These are phyloP conservation scores for Mycocalia duriaeana DNA, from an alignment of 1,284 basidiomycete genomes.

Conservation along the genomic window DNA sequence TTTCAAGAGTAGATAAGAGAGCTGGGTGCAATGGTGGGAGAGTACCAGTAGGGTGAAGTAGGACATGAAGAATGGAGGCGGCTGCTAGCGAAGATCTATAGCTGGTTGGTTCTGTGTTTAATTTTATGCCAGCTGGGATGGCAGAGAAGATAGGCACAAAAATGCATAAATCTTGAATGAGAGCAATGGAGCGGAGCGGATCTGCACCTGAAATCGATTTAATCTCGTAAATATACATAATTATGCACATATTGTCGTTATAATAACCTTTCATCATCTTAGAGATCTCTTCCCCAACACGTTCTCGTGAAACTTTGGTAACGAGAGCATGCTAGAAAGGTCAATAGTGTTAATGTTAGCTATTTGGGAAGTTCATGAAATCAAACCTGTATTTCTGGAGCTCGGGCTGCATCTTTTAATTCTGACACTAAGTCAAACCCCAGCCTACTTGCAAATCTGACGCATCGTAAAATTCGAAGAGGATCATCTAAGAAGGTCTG, in stretches of 20 bases:
- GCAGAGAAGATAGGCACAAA: constrained; percentile 70
- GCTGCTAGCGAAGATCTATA: constrained; percentile 45
- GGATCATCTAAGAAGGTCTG: constrained; percentile 96
- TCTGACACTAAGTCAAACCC: constrained; percentile 79
- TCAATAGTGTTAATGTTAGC: neutral
- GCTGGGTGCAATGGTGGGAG: constrained; percentile 45
- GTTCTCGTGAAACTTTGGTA: constrained; percentile 81
- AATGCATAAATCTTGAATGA: constrained; percentile 68
- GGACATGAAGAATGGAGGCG: constrained; percentile 51
- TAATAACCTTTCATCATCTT: constrained; percentile 85
- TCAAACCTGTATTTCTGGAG: constrained; percentile 66
- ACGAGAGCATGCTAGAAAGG: constrained; percentile 59
- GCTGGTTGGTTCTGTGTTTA: constrained; percentile 22
- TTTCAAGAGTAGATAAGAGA: constrained; percentile 33
- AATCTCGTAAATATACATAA: neutral
- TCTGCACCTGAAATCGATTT: constrained; percentile 48
- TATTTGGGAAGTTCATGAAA: too few relatives aligned
- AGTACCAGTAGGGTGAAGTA: constrained; percentile 32
- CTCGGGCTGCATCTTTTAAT: constrained; percentile 61
- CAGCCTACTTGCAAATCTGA: constrained; percentile 90
- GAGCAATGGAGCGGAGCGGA: constrained; percentile 68
- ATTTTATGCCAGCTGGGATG: constrained; percentile 26
- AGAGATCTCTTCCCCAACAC: constrained; percentile 84
- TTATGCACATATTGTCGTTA: neutral
- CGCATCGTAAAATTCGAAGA: constrained; percentile 83